Evolutionary conservation across 805 yeast species (phyloP), one percentile per base, ranked within the genome.

Genomic region (Candida ipomoeae): DNA sequence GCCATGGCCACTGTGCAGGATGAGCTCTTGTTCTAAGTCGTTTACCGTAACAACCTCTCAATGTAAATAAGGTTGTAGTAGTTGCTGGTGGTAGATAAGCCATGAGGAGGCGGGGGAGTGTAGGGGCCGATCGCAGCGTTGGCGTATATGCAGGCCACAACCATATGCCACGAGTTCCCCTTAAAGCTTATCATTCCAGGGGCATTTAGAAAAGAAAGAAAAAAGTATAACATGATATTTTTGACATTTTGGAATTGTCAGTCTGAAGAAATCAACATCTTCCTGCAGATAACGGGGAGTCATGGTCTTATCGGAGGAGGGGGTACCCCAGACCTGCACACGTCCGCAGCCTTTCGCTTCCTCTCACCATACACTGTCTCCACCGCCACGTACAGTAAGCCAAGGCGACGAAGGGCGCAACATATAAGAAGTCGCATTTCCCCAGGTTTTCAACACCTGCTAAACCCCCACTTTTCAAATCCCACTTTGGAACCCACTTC

Each of bases 281-380:
- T 3, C n/a, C 21, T 36, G 21, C 7, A 17, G 11, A n/a, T 34
- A n/a, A 8, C 17, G 21, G 8, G 15, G 2, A 7, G 36, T 10
- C n/a, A 34, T 15, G 17, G 10, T 14, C 10, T 13, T 8, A 8
- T 5, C 17, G 18, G 11, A 34, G 18, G 15, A 34, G 18, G 15
- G 11, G 3, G 23, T 31, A 7, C 26, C 17, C 36, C 26, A 6
- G 38, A 20, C 45, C 45, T 42, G 45, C 45, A 42, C 37, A 33
- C 20, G 11, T 2, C n/a, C 32, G 41, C 38, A 20, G 14, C 20
- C 40, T 18, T 18, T 40, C 50, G 47, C 47, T 40, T 21, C 35
- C 48, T 21, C 51, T 18, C 46, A 42, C 47, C 51, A 42, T 48
- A 48, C 44, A 42, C 46, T 48, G 51, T 15, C 21, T 7, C 36